These are phyloP conservation scores for Pharnaceum exiguum DNA, from an alignment of 148 eudicot genomes.

Conservation along the genomic window DNA sequence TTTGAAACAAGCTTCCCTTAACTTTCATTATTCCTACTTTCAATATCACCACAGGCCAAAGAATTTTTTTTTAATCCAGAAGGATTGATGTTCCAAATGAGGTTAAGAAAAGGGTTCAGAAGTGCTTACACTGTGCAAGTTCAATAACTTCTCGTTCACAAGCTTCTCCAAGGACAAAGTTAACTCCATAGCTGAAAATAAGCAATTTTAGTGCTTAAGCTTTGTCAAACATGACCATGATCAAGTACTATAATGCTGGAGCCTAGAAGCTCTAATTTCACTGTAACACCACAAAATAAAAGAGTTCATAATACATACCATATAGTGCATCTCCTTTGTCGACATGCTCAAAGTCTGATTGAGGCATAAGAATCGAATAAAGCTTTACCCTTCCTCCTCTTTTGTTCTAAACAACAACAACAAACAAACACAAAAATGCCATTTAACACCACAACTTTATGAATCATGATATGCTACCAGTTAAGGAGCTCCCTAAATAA, in stretches of 20 bases:
- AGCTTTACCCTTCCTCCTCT: constrained; percentile 84
- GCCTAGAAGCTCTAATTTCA: not conserved
- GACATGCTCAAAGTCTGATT: constrained; percentile 60
- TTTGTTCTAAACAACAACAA: constrained; percentile 45
- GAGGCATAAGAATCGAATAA: constrained; percentile 44
- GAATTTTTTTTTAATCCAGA: not conserved
- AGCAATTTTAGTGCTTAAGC: not conserved
- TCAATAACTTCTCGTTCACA: constrained; percentile 61
- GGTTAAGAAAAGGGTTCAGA: not conserved
- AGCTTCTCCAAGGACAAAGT: constrained; percentile 83
- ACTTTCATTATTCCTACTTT: too few species aligned
- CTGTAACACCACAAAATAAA: not conserved
- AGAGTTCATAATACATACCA: constrained; percentile 35
- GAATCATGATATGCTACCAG: not conserved
- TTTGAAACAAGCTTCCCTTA: not conserved
- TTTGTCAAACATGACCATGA: not conserved
- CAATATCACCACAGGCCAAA: too few species aligned
- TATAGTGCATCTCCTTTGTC: constrained; percentile 84
- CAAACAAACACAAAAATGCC: not conserved
- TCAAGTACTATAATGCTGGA: not conserved
- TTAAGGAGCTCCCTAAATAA: not conserved
- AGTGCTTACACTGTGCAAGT: constrained; percentile 50
- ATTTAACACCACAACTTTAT: not conserved
- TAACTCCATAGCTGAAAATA: constrained; percentile 81
- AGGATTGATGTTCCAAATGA: not conserved